A percentile compares a stretch with the other conserved stretches of the same genome.
phyloP scores from a whole-genome alignment of 306 rosid genomes.

The Dalbergia cochinchinensis region DNA sequence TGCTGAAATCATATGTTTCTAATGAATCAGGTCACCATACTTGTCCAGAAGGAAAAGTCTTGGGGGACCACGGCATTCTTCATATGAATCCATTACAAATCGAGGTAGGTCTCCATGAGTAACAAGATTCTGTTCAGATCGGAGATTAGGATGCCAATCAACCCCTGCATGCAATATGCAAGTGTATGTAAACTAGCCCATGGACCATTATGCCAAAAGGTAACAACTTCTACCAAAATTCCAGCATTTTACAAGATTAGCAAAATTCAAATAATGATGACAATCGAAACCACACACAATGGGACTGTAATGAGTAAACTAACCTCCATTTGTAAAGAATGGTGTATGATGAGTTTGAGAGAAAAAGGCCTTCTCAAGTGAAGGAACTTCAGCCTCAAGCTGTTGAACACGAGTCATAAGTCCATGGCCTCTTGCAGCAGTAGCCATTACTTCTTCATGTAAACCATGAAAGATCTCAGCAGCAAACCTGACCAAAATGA shows the following conservation, averaged over 20 bases:
- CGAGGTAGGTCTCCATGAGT: slow-evolving; percentile 90
- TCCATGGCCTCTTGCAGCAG: slow-evolving; percentile 91
- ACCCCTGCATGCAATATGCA: slow-evolving; percentile 67
- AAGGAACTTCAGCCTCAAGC: slow-evolving; percentile 97
- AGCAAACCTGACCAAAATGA: slow-evolving; percentile 77
- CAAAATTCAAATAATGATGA: slow-evolving; percentile 34
- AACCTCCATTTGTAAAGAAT: slow-evolving; percentile 83
- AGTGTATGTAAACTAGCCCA: slow-evolving; percentile 21
- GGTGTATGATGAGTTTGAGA: slow-evolving; percentile 84
- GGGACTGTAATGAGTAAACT: slow-evolving; percentile 44
- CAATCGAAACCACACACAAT: slow-evolving; percentile 35
- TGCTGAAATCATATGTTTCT: not conserved
- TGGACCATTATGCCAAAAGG: slow-evolving; percentile 21
- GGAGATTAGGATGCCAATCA: slow-evolving; percentile 94
- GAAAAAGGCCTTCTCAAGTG: slow-evolving; percentile 87
- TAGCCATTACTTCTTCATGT: slow-evolving; percentile 97
- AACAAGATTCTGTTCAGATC: slow-evolving; percentile 70
- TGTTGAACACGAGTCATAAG: slow-evolving; percentile 93
- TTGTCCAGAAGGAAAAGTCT: slow-evolving; percentile 93
- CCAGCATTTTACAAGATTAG: slow-evolving; percentile 32
- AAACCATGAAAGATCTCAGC: slow-evolving; percentile 95
- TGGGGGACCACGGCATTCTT: slow-evolving; percentile 95
- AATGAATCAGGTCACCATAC: slow-evolving; percentile 59
- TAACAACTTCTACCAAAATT: slow-evolving; percentile 36
- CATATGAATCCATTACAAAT: slow-evolving; percentile 95